phyloP scores from a whole-genome alignment of 2,329 filamentous ascomycete species.

The Ascosphaera aggregata region DNA sequence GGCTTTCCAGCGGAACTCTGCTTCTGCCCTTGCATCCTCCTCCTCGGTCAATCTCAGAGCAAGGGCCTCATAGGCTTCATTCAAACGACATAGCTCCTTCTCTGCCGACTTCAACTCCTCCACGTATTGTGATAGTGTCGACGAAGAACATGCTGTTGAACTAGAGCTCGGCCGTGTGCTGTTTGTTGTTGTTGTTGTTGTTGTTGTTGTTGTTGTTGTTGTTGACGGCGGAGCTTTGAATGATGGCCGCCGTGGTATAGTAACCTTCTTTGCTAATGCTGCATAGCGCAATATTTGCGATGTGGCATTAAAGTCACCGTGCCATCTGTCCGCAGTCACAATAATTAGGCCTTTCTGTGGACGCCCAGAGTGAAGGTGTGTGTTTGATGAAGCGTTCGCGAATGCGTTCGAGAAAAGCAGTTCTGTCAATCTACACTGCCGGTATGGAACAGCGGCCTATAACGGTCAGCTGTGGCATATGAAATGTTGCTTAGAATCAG shows the following conservation, averaged over 20 bases:
- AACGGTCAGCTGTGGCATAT: constrained; percentile 13
- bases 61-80: constrained; percentile 53
- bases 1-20: constrained; percentile 48
- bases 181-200: constrained; percentile 9
- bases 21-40: constrained; percentile 41
- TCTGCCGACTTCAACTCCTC: constrained; percentile 65
- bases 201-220: too few species aligned
- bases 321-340: constrained; percentile 63
- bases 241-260: constrained; percentile 69
- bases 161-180: constrained; percentile 22
- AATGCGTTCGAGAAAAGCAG: constrained; percentile 75
- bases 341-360: constrained; percentile 90
- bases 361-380: constrained; percentile 26
- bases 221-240: too few species aligned
- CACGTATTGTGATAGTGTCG: background rate
- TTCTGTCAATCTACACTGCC: constrained; percentile 69
- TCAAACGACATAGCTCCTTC: constrained; percentile 57
- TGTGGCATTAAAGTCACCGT: constrained; percentile 89
- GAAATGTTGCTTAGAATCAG: constrained; percentile 1
- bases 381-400: constrained; percentile 32
- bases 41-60: constrained; percentile 47
- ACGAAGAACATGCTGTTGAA: constrained; percentile 9
- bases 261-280: constrained; percentile 76
- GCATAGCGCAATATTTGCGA: constrained; percentile 91
- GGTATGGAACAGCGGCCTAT: constrained; percentile 52